Evolutionary conservation across 495 filamentous ascomycete species (phyloP).

Genomic region (Hypoxylon crocopeplum): DNA sequence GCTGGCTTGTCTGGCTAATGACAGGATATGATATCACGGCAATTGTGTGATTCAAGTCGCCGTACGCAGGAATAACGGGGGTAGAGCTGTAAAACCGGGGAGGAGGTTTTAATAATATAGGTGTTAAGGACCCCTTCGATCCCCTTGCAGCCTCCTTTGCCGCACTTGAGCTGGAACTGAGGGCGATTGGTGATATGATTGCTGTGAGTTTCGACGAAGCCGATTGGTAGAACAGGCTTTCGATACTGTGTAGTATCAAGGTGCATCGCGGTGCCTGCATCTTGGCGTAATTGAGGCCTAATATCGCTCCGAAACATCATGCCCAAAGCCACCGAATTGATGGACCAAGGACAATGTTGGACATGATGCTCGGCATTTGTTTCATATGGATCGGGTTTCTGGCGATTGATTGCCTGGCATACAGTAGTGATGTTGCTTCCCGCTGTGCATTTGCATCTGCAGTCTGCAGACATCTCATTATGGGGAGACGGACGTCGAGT

Average conservation of each 20-base stretch:
- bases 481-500: background rate
- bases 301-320: constrained; percentile 26
- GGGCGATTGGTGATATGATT: constrained; percentile 7
- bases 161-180: background rate
- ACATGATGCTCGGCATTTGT: constrained; percentile 13
- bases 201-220: constrained; percentile 26
- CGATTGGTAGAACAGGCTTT: constrained; percentile 26
- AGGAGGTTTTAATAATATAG: constrained; percentile 30
- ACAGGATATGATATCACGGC: constrained; percentile 2
- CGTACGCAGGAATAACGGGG: constrained; percentile 9
- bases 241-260: no score
- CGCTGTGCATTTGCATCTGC: constrained; percentile 28
- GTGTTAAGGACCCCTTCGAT: constrained; percentile 23
- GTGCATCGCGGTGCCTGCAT: constrained; percentile 4
- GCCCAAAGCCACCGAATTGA: constrained; percentile 2
- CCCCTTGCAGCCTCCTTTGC: constrained; percentile 18
- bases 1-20: background rate
- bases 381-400: constrained; percentile 20
- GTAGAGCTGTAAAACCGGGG: constrained; percentile 18
- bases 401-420: constrained; percentile 7
- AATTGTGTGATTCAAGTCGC: constrained; percentile 7
- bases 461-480: constrained; percentile 6
- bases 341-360: constrained; percentile 5
- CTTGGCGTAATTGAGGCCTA: constrained; percentile 20
- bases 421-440: constrained; percentile 29